phyloP scores from a whole-genome alignment of 306 rosid species.

The Lathyrus oleraceus region DNA sequence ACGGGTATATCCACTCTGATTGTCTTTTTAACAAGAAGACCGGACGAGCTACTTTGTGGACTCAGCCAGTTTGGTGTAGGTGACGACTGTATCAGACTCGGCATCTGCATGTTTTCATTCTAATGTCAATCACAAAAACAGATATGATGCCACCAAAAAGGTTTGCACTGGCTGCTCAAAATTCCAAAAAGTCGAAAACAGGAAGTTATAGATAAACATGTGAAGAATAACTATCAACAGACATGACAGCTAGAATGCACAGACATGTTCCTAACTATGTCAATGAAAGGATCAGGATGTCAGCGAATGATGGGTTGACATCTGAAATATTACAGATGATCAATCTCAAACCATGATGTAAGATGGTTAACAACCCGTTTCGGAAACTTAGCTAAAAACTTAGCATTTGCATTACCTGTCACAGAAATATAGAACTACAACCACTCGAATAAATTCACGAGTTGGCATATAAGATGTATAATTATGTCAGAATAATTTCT shows the following conservation, averaged over 20 bases:
- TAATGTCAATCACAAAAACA: slow-evolving; percentile 39
- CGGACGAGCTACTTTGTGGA: slow-evolving; percentile 79
- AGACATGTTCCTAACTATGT: slow-evolving; percentile 16
- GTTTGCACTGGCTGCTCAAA: neutral
- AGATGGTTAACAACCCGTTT: slow-evolving; percentile 29
- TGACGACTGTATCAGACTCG: slow-evolving; percentile 68
- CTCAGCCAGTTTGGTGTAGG: slow-evolving; percentile 78
- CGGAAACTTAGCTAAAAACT: slow-evolving; percentile 25
- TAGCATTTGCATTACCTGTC: slow-evolving; percentile 77
- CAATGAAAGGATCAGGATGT: slow-evolving; percentile 19
- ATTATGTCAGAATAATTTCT: slow-evolving; percentile 77
- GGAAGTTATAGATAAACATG: slow-evolving; percentile 4
- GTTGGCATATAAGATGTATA: slow-evolving; percentile 69
- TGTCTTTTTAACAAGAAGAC: slow-evolving; percentile 83
- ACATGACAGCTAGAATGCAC: slow-evolving; percentile 24
- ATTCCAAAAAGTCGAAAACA: slow-evolving; percentile 23
- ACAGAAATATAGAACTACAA: slow-evolving; percentile 56
- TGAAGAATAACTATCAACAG: slow-evolving; percentile 25
- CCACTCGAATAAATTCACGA: slow-evolving; percentile 54
- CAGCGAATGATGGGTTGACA: slow-evolving; percentile 21
- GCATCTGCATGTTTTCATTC: slow-evolving; percentile 64
- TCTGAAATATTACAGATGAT: slow-evolving; percentile 28
- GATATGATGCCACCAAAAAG: too few species aligned
- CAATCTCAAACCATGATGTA: slow-evolving; percentile 21
- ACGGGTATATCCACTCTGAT: slow-evolving; percentile 95